Base-by-base conservation (phyloP, 352 stramenopile genomes). In the Phytophthora hybrid region DNA sequence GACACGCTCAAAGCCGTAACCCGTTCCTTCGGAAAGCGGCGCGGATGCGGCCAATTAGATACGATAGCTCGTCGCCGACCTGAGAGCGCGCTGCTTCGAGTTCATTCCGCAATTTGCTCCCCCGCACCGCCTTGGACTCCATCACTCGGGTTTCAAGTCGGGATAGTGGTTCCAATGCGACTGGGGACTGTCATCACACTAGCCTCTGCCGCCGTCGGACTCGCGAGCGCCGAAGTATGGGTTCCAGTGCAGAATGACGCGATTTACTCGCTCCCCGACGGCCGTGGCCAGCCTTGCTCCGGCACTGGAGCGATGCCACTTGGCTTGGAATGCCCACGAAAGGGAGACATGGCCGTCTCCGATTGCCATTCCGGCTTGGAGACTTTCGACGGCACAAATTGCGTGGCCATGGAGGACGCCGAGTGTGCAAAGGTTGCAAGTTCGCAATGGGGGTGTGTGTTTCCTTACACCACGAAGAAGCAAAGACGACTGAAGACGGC, bases 221-320 rank as follows among this genome's bases (percentile, higher is more conserved):
- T 52, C 46, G 46, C n/a, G 4, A 52, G 26, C n/a, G 46, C 46
- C 46, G n/a, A 52, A 4, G 8, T 26, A 2, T 18, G 23, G 46
- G 46, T 52, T 26, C 46, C 46, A 26, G 46, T 52, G 46, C 46
- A 52, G 9, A 18, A 52, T 52, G 46, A 52, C 46, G 46, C 46
- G 46, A 10, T 52, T 52, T 52, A 52, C 46, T 21, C n/a, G 46
- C 16, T 52, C 46, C 18, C n/a, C 16, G 18, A 21, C 18, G 46
- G 13, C 8, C 18, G 46, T 21, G 46, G n/a, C n/a, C 5, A 14
- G n/a, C 46, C 46, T 26, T 52, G 46, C 46, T 4, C 18, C 1
- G 46, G 46, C n/a, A 52, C 46, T 16, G 46, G 46, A 2, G 6
- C 7, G 46, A 13, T 26, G 16, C 46, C 46, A 52, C 18, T 52